phyloP scores from a whole-genome alignment of 805 yeast genomes.

The Starmerella bombicola region DNA sequence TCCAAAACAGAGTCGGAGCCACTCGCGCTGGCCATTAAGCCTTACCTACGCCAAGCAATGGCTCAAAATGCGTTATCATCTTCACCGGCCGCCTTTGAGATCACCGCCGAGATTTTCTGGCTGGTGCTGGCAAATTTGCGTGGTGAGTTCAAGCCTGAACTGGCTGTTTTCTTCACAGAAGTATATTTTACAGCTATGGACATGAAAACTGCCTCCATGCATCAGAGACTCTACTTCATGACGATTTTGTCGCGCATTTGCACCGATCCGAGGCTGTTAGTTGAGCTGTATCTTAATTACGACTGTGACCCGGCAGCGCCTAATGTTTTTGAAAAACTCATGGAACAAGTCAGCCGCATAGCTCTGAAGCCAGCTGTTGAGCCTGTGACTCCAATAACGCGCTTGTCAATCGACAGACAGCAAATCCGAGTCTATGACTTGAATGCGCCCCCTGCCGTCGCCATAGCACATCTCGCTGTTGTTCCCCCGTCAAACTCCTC shows the following conservation, averaged over 20 bases:
- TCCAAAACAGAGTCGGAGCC: slow-evolving; percentile 30
- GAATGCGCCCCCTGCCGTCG: slow-evolving; percentile 59
- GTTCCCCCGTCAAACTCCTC: slow-evolving; percentile 46
- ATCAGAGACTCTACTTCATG: slow-evolving; percentile 80
- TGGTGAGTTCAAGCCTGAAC: slow-evolving; percentile 78
- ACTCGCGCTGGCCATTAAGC: slow-evolving; percentile 68
- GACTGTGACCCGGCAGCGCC: slow-evolving; percentile 72
- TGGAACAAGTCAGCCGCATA: slow-evolving; percentile 61
- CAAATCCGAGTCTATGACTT: slow-evolving; percentile 47
- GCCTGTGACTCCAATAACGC: slow-evolving; percentile 50
- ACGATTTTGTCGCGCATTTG: slow-evolving; percentile 71
- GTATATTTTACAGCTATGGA: slow-evolving; percentile 91
- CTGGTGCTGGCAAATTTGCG: slow-evolving; percentile 69
- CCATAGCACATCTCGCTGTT: slow-evolving; percentile 51
- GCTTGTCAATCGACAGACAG: slow-evolving; percentile 36
- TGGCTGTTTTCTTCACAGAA: slow-evolving; percentile 85
- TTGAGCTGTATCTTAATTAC: slow-evolving; percentile 87
- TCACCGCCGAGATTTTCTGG: slow-evolving; percentile 90
- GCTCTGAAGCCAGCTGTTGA: slow-evolving; percentile 63
- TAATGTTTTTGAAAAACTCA: slow-evolving; percentile 73
- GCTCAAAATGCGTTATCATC: slow-evolving; percentile 90
- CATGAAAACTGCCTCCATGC: slow-evolving; percentile 79
- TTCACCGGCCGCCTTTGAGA: slow-evolving; percentile 80
- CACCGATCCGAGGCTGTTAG: slow-evolving; percentile 76
- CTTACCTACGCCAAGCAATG: slow-evolving; percentile 67